Evolutionary conservation across 768 basidiomycete genomes (phyloP).

Genomic region (Fibroporia radiculosa): DNA sequence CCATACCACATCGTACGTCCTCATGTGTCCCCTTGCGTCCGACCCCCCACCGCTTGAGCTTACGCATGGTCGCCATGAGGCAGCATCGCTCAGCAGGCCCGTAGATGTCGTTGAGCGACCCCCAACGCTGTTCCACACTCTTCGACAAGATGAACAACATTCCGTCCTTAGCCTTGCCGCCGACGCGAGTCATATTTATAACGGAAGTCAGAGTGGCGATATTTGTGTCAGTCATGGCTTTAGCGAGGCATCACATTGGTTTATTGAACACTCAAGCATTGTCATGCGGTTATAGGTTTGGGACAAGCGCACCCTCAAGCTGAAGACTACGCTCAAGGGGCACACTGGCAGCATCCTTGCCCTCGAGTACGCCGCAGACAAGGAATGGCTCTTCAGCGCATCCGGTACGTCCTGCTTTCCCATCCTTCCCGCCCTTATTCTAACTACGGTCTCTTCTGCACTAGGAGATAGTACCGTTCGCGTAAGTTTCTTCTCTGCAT

Average conservation of each 20-base stretch:
- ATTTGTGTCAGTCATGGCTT: constrained; percentile 51
- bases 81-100: constrained; percentile 14
- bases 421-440: background rate
- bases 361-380: constrained; percentile 66
- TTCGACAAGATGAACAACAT: constrained; percentile 54
- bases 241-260: background rate
- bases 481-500: too few species aligned
- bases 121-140: constrained; percentile 48
- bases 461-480: constrained; percentile 84
- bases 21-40: constrained; percentile 4
- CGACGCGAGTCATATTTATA: constrained; percentile 67
- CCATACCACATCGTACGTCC: constrained; percentile 13
- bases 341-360: constrained; percentile 83
- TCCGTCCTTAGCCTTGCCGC: constrained; percentile 75
- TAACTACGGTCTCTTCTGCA: background rate
- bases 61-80: background rate
- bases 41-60: background rate
- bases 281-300: constrained; percentile 55
- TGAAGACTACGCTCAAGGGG: constrained; percentile 64
- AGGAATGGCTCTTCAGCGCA: constrained; percentile 83
- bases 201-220: constrained; percentile 70
- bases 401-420: constrained; percentile 43
- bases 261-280: background rate
- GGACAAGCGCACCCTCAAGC: constrained; percentile 64
- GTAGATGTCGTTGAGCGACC: constrained; percentile 1